These are phyloP conservation scores for Sporisorium sorghi DNA, from an alignment of 1,284 basidiomycete species.

Conservation along the genomic window DNA sequence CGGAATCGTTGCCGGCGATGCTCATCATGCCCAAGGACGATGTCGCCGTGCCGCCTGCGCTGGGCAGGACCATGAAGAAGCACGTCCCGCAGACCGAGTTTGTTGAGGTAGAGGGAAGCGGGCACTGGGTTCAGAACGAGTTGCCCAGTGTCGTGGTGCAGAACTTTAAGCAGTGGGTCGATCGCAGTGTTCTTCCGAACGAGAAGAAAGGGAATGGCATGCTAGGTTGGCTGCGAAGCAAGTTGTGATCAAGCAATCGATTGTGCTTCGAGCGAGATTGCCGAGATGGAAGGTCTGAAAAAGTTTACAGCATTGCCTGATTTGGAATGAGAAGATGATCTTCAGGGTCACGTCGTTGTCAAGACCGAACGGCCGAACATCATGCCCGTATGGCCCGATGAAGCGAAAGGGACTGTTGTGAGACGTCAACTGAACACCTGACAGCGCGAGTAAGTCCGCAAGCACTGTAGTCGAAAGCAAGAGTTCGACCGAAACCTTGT, in stretches of 20 bases:
- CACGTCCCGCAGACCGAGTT: slow-evolving; percentile 46
- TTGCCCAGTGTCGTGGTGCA: slow-evolving; percentile 41
- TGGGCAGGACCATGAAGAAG: slow-evolving; percentile 46
- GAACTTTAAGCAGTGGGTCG: slow-evolving; percentile 49
- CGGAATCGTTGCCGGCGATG: slow-evolving; percentile 42
- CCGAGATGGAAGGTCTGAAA: background rate
- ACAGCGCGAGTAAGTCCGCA: no score
- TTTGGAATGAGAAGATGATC: slow-evolving; percentile 2
- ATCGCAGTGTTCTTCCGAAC: slow-evolving; percentile 39
- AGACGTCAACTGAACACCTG: background rate
- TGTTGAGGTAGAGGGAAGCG: slow-evolving; percentile 37
- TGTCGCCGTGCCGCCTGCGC: slow-evolving; percentile 44
- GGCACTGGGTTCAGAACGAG: slow-evolving; percentile 55
- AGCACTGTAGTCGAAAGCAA: no score
- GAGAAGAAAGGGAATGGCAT: slow-evolving; percentile 41
- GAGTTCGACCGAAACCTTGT: slow-evolving; percentile 3
- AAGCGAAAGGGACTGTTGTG: background rate
- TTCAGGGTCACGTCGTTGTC: background rate
- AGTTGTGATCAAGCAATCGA: slow-evolving; percentile 16
- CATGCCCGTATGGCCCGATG: background rate
- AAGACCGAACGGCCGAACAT: background rate
- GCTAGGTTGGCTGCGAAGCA: slow-evolving; percentile 39
- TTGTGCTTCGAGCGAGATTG: slow-evolving; percentile 1
- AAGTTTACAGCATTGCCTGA: background rate
- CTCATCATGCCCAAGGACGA: slow-evolving; percentile 51